Base-by-base conservation (phyloP, 2,329 filamentous ascomycete species). In the Fusarium ramigenum region DNA sequence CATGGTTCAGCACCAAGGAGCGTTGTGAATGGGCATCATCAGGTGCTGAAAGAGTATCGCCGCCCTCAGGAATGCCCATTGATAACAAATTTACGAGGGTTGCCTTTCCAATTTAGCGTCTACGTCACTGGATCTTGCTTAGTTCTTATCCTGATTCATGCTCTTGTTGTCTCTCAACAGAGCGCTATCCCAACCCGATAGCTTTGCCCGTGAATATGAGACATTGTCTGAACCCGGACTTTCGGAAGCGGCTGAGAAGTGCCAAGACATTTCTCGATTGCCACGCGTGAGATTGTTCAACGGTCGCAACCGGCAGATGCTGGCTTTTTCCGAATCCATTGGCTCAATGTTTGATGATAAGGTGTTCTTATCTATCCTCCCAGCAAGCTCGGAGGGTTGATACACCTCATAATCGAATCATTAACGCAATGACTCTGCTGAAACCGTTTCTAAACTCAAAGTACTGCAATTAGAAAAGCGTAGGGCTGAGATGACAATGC, bases 401-500 rank as follows among this genome's bases (percentile, higher is more conserved):
- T 40, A 19, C 19, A n/a, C 11, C 43, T 37, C 18, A 21, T n/a
- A 8, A 57, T 30, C 30, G 10, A 36, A 50, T 30, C 30, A 23
- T 30, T 6, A n/a, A 47, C 36, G 36, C 25, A 37, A 36, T 49
- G 21, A 34, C n/a, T 28, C n/a, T 49, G 25, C 37, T 47, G 40
- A 46, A 32, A 21, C 56, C 28, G 54, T 60, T n/a, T 23, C 19
- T 23, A 37, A 25, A 25, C 63, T 28, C 46, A 42, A 37, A 65
- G 23, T 44, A 49, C 54, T 54, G 46, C 40, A 61, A 54, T 68
- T 37, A 21, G 19, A 39, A 39, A 43, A 56, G 66, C 56, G 43
- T 69, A 69, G 52, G 66, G 66, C 66, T 69, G 66, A 69, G 37
- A 34, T 21, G 32, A 57, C 49, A 64, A 52, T 36, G 46, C 46